Percentiles rank a stretch among this genome's conserved stretches.
These are phyloP conservation scores for Boletus pseudo-olivaceus DNA, from an alignment of 768 basidiomycete species.

Conservation along the genomic window DNA sequence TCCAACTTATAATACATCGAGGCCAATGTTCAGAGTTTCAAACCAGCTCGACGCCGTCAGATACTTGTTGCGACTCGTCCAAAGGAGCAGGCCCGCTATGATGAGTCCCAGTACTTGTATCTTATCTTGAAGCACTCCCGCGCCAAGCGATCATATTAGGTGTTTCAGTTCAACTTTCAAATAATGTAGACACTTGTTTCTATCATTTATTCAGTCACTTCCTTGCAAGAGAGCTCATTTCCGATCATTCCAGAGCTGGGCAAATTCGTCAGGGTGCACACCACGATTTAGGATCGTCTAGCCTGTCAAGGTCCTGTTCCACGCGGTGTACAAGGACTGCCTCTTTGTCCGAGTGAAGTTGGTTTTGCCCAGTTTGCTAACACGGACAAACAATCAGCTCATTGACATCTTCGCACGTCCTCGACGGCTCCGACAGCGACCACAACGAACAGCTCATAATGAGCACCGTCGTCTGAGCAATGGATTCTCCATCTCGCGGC, in stretches of 20 bases:
- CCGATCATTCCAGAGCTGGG: background rate
- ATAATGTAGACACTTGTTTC: background rate
- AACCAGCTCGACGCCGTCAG: background rate
- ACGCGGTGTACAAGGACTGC: background rate
- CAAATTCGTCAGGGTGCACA: background rate
- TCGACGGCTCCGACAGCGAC: slow-evolving; percentile 1
- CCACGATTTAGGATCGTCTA: background rate
- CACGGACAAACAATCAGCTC: slow-evolving; percentile 15
- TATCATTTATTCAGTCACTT: background rate
- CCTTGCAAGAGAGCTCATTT: background rate
- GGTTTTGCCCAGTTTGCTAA: background rate
- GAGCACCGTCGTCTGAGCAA: slow-evolving; percentile 14
- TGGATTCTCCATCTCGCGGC: background rate
- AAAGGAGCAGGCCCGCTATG: background rate
- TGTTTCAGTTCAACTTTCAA: background rate
- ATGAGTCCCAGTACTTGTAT: no score
- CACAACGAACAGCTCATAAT: slow-evolving; percentile 15
- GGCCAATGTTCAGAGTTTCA: background rate
- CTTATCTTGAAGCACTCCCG: no score
- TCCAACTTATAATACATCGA: background rate
- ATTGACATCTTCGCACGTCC: background rate
- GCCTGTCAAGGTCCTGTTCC: background rate
- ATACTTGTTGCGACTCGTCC: background rate
- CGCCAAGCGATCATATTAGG: background rate
- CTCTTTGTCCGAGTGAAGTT: background rate